A percentile compares a stretch with the other conserved stretches of the same genome.
phyloP scores from a whole-genome alignment of 805 yeast genomes.

The Candida krabiensis region DNA sequence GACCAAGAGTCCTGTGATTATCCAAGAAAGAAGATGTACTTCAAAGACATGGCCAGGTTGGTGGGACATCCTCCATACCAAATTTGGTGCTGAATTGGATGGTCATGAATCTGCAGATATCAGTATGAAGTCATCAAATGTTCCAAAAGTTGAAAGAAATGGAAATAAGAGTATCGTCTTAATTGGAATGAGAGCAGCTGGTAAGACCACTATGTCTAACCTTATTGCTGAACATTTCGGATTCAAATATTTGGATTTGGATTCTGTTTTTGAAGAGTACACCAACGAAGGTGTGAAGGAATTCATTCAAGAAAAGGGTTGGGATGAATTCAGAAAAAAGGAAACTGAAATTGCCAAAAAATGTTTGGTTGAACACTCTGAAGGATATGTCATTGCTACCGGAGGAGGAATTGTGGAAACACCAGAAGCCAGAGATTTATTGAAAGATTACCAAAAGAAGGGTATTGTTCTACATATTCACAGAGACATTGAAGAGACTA shows the following conservation, averaged over 20 bases:
- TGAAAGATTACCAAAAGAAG: slow-evolving; percentile 51
- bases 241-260: slow-evolving; percentile 73
- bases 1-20: slow-evolving; percentile 55
- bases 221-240: slow-evolving; percentile 75
- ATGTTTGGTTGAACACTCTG: slow-evolving; percentile 38
- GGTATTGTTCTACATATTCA: slow-evolving; percentile 91
- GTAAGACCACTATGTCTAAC: slow-evolving; percentile 82
- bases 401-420: slow-evolving; percentile 97
- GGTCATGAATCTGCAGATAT: slow-evolving; percentile 58
- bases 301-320: slow-evolving; percentile 64
- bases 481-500: slow-evolving; percentile 79
- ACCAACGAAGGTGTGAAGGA: slow-evolving; percentile 54
- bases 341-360: slow-evolving; percentile 62
- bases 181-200: slow-evolving; percentile 98
- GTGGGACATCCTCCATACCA: slow-evolving; percentile 90
- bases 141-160: slow-evolving; percentile 30
- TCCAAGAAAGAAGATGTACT: slow-evolving; percentile 87
- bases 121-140: slow-evolving; percentile 11
- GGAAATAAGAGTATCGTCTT: slow-evolving; percentile 64
- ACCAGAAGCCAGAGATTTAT: slow-evolving; percentile 58
- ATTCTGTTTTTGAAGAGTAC: slow-evolving; percentile 62
- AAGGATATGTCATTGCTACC: slow-evolving; percentile 75
- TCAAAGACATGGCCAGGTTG: slow-evolving; percentile 99
- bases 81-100: slow-evolving; percentile 61
- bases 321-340: slow-evolving; percentile 80